Evolutionary conservation across 352 stramenopile species (phyloP).

Genomic region (Thraustochytrium striatum): DNA sequence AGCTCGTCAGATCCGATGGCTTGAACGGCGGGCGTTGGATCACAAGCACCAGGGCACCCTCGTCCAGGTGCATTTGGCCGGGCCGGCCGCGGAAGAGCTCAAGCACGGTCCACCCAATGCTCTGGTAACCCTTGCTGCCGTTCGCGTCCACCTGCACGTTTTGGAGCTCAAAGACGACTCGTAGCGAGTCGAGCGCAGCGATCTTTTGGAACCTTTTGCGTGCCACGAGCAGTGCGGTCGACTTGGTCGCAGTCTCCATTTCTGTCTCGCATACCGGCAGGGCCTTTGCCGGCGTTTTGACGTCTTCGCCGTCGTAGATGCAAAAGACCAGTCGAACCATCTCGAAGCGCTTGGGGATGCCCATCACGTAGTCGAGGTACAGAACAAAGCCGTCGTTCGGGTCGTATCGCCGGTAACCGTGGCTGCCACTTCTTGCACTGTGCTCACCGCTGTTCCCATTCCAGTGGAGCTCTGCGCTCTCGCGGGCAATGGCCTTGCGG

Average conservation of each 20-base stretch:
- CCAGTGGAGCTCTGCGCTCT: slow-evolving; percentile 4
- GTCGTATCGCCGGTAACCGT: neutral
- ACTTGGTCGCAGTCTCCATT: neutral
- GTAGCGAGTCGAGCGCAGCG: neutral
- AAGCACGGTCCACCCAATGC: slow-evolving; percentile 36
- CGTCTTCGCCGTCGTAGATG: slow-evolving; percentile 30
- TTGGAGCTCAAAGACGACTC: slow-evolving; percentile 22
- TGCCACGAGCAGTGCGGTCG: neutral
- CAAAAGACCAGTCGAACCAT: slow-evolving; percentile 35
- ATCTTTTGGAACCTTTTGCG: slow-evolving; percentile 16
- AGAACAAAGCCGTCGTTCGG: neutral
- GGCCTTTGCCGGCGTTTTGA: slow-evolving; percentile 1
- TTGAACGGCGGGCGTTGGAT: slow-evolving; percentile 10
- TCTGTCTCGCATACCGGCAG: slow-evolving; percentile 25
- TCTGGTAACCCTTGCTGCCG: slow-evolving; percentile 3
- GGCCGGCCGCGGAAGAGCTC: neutral
- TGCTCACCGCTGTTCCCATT: neutral
- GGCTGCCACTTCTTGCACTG: neutral
- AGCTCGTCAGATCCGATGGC: neutral
- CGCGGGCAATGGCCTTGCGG: neutral
- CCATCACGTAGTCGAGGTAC: slow-evolving; percentile 25
- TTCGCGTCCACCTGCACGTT: neutral
- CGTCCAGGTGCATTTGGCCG: neutral
- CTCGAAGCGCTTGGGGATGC: slow-evolving; percentile 30
- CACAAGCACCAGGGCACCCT: neutral